Conservation (phyloP, 1,139 yeast genomes). For the Pichia sp. region DNA sequence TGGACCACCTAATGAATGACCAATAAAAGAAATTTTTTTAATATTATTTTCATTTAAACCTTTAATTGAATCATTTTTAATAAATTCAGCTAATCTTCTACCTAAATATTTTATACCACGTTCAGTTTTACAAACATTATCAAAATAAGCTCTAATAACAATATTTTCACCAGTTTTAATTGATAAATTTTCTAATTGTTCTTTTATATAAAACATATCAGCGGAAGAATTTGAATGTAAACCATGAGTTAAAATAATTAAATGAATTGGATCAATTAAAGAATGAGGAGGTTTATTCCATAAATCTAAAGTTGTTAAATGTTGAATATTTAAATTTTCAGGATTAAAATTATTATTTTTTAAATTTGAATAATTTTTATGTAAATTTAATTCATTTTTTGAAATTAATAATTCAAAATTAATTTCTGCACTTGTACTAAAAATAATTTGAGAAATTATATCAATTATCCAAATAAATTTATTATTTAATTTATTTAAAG, state of each 20-base stretch:
- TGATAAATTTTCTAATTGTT: constrained; percentile 57
- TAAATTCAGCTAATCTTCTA: constrained; percentile 68
- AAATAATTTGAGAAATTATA: constrained; percentile 76
- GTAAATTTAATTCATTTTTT: constrained; percentile 40
- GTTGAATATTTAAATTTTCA: constrained; percentile 35
- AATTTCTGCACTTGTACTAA: constrained; percentile 61
- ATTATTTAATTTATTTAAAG: constrained; percentile 40
- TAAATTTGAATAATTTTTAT: constrained; percentile 28
- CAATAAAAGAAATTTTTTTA: constrained; percentile 70
- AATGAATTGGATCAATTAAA: constrained; percentile 40
- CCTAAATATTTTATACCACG: constrained; percentile 86
- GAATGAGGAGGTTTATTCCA: constrained; percentile 58
- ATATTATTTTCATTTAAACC: constrained; percentile 28
- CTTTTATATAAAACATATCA: constrained; percentile 83
- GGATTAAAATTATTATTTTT: constrained; percentile 27
- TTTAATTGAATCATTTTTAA: constrained; percentile 51
- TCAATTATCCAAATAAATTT: constrained; percentile 76
- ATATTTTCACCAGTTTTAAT: constrained; percentile 47
- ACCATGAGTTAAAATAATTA: constrained; percentile 84
- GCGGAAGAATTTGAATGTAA: constrained; percentile 84
- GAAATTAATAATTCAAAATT: constrained; percentile 66
- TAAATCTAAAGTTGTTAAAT: constrained; percentile 59
- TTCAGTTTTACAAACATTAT: constrained; percentile 85
- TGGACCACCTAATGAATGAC: constrained; percentile 90
- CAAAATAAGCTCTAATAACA: constrained; percentile 75